Evolutionary conservation across 208 protist genomes (phyloP), one percentile per base, ranked within the genome.

Genomic region (Angomonas ambiguus): DNA sequence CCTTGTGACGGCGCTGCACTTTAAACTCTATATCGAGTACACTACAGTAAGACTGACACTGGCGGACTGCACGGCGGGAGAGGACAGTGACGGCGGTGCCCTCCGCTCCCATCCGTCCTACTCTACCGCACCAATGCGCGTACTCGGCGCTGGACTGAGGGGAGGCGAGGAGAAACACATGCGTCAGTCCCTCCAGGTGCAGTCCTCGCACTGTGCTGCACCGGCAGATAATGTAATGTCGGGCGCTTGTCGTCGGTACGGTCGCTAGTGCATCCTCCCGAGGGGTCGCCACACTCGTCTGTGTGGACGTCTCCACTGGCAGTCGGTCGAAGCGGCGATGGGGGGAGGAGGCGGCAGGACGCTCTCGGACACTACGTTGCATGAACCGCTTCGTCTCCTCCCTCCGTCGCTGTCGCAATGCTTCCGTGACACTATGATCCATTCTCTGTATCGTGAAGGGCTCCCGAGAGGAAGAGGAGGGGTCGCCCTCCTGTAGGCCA

Each of bases 41-140:
- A 3, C 87, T 83, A 27, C 88, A 95, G 66, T 88, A 92, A 11
- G 62, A 65, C 28, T 77, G 74, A 69, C 91, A 76, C 31, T 59
- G 58, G 31, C 88, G 85, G 35, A 80, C 77, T 1, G 69, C 81
- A 41, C 58, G 57, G 41, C 85, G 84, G 24, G 76, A 69, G 67
- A 92, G 71, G 27, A 95, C 65, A 18, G 80, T 85, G 48, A 90
- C 60, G 8, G 87, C 78, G 0, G 86, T 76, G 10, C 90, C 90
- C 11, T 35, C 38, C 10, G 32, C 55, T 1, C 87, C 90, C 51
- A 95, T 76, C 62, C 90, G 82, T 24, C 90, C 90, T 1, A 95
- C 90, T 10, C 90, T 87, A 1, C 90, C 90, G 35, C 83, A 90
- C 84, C 87, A 95, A 62, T 95, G 90, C 35, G 82, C 83, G 65